phyloP scores from a whole-genome alignment of 1,139 yeast genomes.

The Blastobotrys elegans region DNA sequence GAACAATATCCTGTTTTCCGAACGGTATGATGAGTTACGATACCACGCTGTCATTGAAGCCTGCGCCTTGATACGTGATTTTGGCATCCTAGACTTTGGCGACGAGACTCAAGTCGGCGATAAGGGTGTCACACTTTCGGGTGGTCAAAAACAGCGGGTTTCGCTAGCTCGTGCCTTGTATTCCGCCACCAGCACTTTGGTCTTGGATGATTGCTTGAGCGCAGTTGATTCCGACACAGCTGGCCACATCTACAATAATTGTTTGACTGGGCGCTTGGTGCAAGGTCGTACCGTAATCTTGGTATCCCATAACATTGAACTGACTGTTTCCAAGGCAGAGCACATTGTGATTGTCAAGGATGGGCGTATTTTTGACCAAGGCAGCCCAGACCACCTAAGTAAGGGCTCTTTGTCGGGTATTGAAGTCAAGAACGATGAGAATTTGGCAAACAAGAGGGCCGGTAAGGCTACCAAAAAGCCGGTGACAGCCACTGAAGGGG shows the following conservation, averaged over 20 bases:
- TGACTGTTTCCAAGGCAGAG: slow-evolving; percentile 76
- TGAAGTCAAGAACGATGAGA: slow-evolving; percentile 1
- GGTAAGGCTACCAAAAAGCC: background rate
- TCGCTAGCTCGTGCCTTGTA: too few relatives aligned
- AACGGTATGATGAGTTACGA: slow-evolving; percentile 66
- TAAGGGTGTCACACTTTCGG: slow-evolving; percentile 90
- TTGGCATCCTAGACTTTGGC: slow-evolving; percentile 72
- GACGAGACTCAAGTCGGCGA: too few relatives aligned
- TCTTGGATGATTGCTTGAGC: too few relatives aligned
- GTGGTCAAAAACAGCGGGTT: too few relatives aligned
- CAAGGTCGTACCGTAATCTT: slow-evolving; percentile 77
- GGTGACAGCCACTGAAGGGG: slow-evolving; percentile 24
- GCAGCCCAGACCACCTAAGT: slow-evolving; percentile 60
- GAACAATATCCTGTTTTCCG: slow-evolving; percentile 66
- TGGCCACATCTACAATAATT: too few relatives aligned
- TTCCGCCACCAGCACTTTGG: slow-evolving; percentile 70
- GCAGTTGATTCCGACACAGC: too few relatives aligned
- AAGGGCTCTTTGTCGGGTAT: slow-evolving; percentile 50
- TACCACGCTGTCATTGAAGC: slow-evolving; percentile 77
- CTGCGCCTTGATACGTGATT: slow-evolving; percentile 62
- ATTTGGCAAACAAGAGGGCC: too few relatives aligned
- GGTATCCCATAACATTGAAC: slow-evolving; percentile 89
- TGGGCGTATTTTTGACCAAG: slow-evolving; percentile 74
- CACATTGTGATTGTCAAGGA: slow-evolving; percentile 76
- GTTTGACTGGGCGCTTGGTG: slow-evolving; percentile 82